Base-by-base conservation (phyloP, 2,329 filamentous ascomycete species). In the Neopestalotiopsis sp. region DNA sequence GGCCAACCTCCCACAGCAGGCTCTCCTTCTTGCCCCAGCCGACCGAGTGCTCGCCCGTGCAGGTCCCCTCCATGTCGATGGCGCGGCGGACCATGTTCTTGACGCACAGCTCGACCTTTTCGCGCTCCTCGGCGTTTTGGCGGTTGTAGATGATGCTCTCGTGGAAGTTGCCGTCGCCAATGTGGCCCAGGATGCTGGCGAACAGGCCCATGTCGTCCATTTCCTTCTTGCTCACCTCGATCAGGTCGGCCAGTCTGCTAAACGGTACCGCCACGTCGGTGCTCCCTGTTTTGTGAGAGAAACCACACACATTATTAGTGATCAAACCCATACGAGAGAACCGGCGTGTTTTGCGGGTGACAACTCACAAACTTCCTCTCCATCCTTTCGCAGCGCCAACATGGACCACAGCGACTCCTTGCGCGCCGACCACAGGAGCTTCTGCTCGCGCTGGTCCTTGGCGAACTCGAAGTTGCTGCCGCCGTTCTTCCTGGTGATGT, bases 101-200 rank as follows among this genome's bases (percentile, higher is more conserved):
- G 61, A 98, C 94, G 72, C 93, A 94, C 67, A 85, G 87, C 78
- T 96, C 93, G 1, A 96, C 94, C 73, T 92, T 92, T 57, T 87
- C 90, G 68, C 88, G 88, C 80, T 97, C 92, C 32, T 85, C 89
- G 3, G 88, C 86, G 67, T 94, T 85, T 30, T 84, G 86, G 32
- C 88, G 88, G 80, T 96, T 89, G 79, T 97, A 98, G 82, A 98
- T 91, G 81, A 98, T 96, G 77, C 92, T 93, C 78, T 95, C 91
- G 79, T 98, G 95, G 83, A 98, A 98, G 80, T 98, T 98, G 49
- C 95, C 95, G 77, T 97, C 95, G 13, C 95, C 95, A 68, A 98
- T 92, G 76, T 98, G 95, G 3, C 95, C 95, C 4, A 98, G 84
- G 34, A 97, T 93, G 75, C 92, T 94, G 1, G 94, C 94, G 78